Evolutionary conservation across 331 rosid species (phyloP).

Genomic region (Pyracantha coccinea): DNA sequence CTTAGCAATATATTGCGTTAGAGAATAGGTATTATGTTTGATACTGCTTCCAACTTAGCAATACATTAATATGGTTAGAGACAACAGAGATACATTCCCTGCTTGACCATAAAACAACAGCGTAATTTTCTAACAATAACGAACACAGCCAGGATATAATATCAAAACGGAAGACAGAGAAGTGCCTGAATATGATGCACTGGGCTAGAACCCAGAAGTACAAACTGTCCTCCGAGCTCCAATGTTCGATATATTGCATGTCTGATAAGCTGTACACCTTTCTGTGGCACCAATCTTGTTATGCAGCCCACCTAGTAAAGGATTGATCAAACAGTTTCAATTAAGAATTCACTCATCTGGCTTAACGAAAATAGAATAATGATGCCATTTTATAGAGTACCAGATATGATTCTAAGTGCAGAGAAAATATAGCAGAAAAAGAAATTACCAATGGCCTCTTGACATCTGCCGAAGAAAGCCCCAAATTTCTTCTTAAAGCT

Average conservation of each 20-base stretch:
- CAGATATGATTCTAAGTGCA: neutral
- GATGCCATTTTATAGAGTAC: neutral
- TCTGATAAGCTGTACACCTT: constrained; percentile 94
- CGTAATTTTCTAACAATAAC: neutral
- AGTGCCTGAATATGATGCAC: constrained; percentile 82
- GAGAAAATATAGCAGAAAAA: too few species aligned
- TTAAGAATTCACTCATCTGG: neutral
- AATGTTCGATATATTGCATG: constrained; percentile 82
- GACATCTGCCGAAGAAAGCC: constrained; percentile 60
- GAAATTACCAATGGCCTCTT: constrained; percentile 76
- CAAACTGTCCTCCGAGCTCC: constrained; percentile 92
- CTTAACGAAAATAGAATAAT: neutral
- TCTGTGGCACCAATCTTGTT: constrained; percentile 97
- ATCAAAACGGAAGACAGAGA: constrained; percentile 14
- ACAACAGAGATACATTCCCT: neutral
- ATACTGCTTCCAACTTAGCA: neutral
- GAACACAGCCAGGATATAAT: neutral
- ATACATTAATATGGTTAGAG: neutral
- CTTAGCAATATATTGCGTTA: neutral
- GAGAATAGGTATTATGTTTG: neutral
- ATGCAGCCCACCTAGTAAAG: constrained; percentile 77
- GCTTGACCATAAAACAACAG: neutral
- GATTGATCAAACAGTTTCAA: constrained; percentile 12
- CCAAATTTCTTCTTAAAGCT: constrained; percentile 59
- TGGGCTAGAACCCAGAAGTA: constrained; percentile 96